Evolutionary conservation across 345 rosid species (phyloP).

Genomic region (Carallia brachiata): DNA sequence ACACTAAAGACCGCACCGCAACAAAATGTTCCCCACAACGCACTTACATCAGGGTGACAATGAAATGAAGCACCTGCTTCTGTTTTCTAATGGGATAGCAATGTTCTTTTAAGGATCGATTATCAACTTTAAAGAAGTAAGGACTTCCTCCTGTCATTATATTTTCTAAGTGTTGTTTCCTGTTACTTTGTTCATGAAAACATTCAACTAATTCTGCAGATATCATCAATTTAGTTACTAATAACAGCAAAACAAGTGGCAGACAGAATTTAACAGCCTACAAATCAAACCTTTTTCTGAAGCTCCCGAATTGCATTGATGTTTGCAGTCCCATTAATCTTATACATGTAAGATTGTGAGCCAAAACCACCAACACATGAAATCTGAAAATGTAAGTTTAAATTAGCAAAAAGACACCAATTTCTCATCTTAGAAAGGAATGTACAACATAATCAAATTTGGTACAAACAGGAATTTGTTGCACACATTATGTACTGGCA

Average conservation of each 20-base stretch:
- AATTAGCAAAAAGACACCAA: conserved; percentile 20
- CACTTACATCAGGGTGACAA: neutral
- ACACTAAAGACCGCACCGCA: neutral
- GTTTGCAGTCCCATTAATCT: conserved; percentile 94
- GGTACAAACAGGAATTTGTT: neutral
- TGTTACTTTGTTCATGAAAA: neutral
- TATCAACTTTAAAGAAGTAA: neutral
- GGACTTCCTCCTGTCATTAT: neutral
- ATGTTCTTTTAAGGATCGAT: neutral
- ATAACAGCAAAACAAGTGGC: neutral
- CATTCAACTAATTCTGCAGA: neutral
- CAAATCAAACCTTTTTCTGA: conserved; percentile 62
- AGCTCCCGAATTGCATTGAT: conserved; percentile 93
- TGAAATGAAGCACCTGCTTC: neutral
- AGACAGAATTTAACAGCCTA: neutral
- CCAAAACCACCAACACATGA: conserved; percentile 98
- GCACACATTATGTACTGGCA: neutral
- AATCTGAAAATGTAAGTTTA: conserved; percentile 47
- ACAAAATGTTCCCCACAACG: neutral
- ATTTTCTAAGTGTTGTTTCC: neutral
- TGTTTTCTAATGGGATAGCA: neutral
- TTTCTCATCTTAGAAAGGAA: conserved; percentile 9
- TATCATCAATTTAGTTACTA: neutral
- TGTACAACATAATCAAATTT: neutral
- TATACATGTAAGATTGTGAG: conserved; percentile 87